phyloP scores from a whole-genome alignment of 257 asterid species.

The Solanum clarkiae region DNA sequence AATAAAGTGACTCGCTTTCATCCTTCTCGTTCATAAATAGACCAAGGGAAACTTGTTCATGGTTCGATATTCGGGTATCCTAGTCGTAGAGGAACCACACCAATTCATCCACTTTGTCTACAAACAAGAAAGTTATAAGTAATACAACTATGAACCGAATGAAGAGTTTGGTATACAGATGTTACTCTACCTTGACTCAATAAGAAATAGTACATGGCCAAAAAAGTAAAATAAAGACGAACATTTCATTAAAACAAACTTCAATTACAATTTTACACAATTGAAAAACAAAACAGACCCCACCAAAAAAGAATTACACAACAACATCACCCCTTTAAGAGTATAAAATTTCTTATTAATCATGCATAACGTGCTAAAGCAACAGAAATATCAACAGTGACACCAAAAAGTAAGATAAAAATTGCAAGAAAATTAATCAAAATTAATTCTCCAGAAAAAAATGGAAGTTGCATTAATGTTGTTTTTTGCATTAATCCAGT shows the following conservation, averaged over 20 bases:
- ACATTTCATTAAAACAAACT: background rate
- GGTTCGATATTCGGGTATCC: too few species aligned
- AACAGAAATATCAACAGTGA: constrained; percentile 52
- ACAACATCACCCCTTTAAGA: background rate
- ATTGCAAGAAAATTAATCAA: constrained; percentile 51
- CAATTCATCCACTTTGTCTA: too few species aligned
- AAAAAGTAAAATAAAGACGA: background rate
- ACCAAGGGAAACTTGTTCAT: too few species aligned
- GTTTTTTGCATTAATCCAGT: constrained; percentile 69
- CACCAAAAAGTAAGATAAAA: constrained; percentile 54
- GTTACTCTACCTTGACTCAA: too few species aligned
- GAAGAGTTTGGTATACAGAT: too few species aligned
- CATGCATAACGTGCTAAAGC: constrained; percentile 34
- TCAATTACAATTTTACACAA: background rate
- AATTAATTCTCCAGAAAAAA: constrained; percentile 23
- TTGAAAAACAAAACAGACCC: background rate
- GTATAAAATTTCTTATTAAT: background rate
- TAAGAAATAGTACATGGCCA: background rate
- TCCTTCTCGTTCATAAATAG: too few species aligned
- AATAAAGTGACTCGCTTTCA: too few species aligned
- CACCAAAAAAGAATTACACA: background rate
- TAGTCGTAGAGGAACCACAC: too few species aligned
- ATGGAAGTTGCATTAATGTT: constrained; percentile 16
- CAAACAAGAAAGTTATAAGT: too few species aligned
- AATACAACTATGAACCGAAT: too few species aligned